Conservation (phyloP, 176 grass and related monocot genomes). For the Eleusine coracana region DNA sequence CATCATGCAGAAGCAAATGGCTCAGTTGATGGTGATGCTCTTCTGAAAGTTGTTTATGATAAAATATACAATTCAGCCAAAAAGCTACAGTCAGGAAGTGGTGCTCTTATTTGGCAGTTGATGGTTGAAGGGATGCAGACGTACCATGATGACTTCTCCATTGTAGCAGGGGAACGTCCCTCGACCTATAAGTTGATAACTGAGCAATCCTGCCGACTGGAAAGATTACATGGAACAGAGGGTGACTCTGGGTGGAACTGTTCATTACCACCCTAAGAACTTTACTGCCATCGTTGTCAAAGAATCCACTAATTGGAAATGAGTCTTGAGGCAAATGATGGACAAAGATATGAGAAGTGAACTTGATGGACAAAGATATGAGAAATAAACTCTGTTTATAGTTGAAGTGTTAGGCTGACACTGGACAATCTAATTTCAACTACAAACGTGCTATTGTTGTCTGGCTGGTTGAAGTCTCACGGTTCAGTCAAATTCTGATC, state of each 20-base stretch:
- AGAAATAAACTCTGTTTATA: conserved; percentile 12
- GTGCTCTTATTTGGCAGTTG: conserved; percentile 93
- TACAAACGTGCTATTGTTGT: neutral
- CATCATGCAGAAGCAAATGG: conserved; percentile 46
- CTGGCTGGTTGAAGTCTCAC: neutral
- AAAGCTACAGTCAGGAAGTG: conserved; percentile 65
- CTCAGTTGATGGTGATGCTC: conserved; percentile 59
- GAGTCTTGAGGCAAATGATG: neutral
- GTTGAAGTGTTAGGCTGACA: neutral
- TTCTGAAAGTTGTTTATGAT: conserved; percentile 84
- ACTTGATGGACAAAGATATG: neutral
- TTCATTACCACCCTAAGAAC: conserved; percentile 26
- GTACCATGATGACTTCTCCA: conserved; percentile 73
- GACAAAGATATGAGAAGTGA: neutral
- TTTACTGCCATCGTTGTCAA: neutral
- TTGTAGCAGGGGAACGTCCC: conserved; percentile 62
- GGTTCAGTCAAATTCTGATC: neutral
- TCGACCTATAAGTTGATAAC: conserved; percentile 71
- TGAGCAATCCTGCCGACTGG: conserved; percentile 74
- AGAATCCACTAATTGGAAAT: neutral
- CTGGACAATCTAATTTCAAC: neutral
- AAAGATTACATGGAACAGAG: conserved; percentile 50
- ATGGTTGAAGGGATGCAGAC: conserved; percentile 72
- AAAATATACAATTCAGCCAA: conserved; percentile 78
- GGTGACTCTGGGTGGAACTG: conserved; percentile 39